Base-by-base conservation (phyloP, 306 rosid species). In the Prunus mume region DNA sequence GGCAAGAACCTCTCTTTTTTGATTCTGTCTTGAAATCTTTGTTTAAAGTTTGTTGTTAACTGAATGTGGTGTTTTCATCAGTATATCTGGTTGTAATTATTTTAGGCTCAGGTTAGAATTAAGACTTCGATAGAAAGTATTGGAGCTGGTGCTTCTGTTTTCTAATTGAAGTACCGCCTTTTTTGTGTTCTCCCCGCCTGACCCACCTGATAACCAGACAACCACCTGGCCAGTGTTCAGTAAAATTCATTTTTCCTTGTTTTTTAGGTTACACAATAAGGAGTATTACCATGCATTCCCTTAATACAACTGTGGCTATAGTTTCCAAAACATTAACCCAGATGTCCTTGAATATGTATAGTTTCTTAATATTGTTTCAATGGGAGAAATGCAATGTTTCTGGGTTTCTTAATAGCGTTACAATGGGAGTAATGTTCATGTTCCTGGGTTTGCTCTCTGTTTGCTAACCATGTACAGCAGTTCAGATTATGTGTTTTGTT, bases 1-100 rank as follows among this genome's bases (percentile, higher is more conserved):
- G 97, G 98, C 88, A 90, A 66, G 81, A 32, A 30, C 20, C 77
- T 55, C 50, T 20, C 43, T 11, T 38, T 68, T 19, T 77, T 68
- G 2, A 62, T 60, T 19, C 47, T 52, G 45, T 43, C 28, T 24
- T 63, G 58, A 41, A 43, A 22, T 22, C 2, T 74, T 18, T 56
- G 27, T 68, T 38, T 38, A 9, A 46, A 24, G 6, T 65, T 73
- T 55, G 46, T 55, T 65, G 5, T 62, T 28, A 60, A 24, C 18
- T 68, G 62, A 4, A 68, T 49, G 2, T 34, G 8, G 27, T 73
- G 74, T 49, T 65, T 27, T 74, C 25, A 24, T 71, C 3, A 17
- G 28, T 25, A 47, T 68, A 14, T 32, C 68, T 15, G 41, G 34
- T 34, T 30, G 66, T 38, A 24, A 62, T 55, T 62, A 56, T 38